Conservation (phyloP, 75 land plant genomes). For the Sequoiadendron giganteum region DNA sequence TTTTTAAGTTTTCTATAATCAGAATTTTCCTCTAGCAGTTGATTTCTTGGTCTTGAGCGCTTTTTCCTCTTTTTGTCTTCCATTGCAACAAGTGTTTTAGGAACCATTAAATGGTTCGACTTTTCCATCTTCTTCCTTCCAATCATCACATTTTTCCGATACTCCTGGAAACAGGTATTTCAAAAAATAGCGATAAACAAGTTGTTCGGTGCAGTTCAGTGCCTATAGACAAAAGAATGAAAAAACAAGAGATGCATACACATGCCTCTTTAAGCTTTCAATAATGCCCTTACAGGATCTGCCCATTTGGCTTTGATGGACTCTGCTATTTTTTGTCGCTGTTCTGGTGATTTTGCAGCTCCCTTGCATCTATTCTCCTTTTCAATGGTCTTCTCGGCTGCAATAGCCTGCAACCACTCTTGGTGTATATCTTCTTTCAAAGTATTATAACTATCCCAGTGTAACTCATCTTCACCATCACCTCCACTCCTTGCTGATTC, state of each 20-base stretch:
- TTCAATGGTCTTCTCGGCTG: constrained; percentile 28
- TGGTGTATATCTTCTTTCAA: constrained; percentile 36
- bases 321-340: too few relatives aligned
- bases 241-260: not conserved
- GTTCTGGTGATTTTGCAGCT: too few relatives aligned
- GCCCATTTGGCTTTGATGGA: constrained; percentile 56
- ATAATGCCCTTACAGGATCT: constrained; percentile 62
- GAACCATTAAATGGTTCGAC: constrained; percentile 40
- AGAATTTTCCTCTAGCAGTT: not conserved
- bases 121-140: constrained; percentile 10
- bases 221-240: constrained; percentile 11
- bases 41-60: not conserved
- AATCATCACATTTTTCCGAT: constrained; percentile 55
- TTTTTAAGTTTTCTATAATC: not conserved
- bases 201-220: not conserved
- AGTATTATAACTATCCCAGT: constrained; percentile 70
- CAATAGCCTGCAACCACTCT: constrained; percentile 51
- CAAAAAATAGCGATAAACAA: constrained; percentile 4
- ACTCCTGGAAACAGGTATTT: constrained; percentile 39
- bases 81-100: constrained; percentile 15
- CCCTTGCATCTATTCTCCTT: not conserved
- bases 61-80: constrained; percentile 14
- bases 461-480: constrained; percentile 51
- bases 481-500: constrained; percentile 71
- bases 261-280: constrained; percentile 7